Evolutionary conservation across 2,329 filamentous ascomycete genomes (phyloP).

Genomic region (Fusarium tricinctum): DNA sequence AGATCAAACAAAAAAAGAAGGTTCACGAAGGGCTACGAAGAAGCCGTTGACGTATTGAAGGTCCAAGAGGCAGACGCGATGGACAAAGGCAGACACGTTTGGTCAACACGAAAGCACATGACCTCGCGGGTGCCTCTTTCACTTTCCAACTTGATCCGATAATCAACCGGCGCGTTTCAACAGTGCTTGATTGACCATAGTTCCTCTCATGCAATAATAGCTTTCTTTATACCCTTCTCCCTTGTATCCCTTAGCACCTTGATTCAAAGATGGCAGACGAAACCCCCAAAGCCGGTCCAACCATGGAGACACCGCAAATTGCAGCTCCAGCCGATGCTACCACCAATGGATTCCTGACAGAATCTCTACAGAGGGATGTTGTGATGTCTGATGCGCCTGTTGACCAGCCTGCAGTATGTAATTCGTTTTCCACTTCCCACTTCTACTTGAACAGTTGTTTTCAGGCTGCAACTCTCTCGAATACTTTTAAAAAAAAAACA

Average conservation of each 20-base stretch:
- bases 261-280: constrained; percentile 53
- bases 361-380: constrained; percentile 55
- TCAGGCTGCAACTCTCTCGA: no score
- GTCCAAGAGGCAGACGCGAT: constrained; percentile 35
- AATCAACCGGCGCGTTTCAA: constrained; percentile 46
- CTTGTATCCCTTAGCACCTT: not conserved
- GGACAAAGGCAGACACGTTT: constrained; percentile 32
- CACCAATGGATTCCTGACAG: constrained; percentile 40
- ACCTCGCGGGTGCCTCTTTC: constrained; percentile 40
- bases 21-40: not conserved
- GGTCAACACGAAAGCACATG: constrained; percentile 58
- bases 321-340: constrained; percentile 42
- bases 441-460: no score
- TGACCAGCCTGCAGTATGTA: constrained; percentile 58
- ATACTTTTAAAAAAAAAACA: not conserved
- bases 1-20: constrained; percentile 3
- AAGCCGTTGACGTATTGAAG: constrained; percentile 2
- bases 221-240: constrained; percentile 17
- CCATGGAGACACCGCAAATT: constrained; percentile 40
- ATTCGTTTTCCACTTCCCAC: not conserved
- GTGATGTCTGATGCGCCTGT: constrained; percentile 60
- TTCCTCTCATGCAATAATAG: constrained; percentile 10
- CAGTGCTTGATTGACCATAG: constrained; percentile 2
- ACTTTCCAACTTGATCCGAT: constrained; percentile 29
- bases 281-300: constrained; percentile 37